Conservation (phyloP, 73 alveolate genomes). For the Tetrahymena malaccensis region DNA sequence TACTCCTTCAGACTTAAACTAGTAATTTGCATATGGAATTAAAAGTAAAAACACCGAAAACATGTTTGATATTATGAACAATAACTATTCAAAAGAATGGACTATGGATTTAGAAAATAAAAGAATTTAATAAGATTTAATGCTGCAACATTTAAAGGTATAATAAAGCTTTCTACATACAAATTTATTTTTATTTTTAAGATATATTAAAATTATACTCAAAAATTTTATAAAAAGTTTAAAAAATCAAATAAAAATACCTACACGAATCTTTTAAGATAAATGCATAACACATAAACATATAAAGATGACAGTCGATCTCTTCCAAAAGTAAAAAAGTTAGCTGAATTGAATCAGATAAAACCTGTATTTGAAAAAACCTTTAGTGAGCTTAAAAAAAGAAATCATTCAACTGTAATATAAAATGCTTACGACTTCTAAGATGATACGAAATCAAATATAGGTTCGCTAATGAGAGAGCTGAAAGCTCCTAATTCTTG, state of each 20-base stretch:
- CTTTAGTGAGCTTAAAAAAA: not conserved
- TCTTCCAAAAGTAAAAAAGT: not conserved
- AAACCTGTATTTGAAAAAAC: not conserved
- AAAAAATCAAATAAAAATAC: not conserved
- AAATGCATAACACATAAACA: not conserved
- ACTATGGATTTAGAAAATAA: not conserved
- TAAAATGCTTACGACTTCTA: not conserved
- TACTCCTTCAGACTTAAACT: not conserved
- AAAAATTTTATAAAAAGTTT: not conserved
- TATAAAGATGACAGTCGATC: not conserved
- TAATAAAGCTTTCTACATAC: too few species aligned
- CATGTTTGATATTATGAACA: not conserved
- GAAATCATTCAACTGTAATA: not conserved
- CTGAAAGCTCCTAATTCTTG: not conserved
- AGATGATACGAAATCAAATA: not conserved
- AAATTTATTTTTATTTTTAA: too few species aligned
- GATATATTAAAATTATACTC: too few species aligned
- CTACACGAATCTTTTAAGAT: not conserved
- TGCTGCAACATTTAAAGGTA: not conserved
- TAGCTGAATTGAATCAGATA: not conserved
- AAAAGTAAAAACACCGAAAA: not conserved
- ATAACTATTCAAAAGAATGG: not conserved
- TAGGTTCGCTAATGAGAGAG: not conserved
- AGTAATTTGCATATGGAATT: not conserved
- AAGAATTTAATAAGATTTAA: not conserved